Percentiles rank a stretch among this genome's conserved stretches.
Conservation (phyloP, 768 basidiomycete species). For the Kwoniella heveanensis region DNA sequence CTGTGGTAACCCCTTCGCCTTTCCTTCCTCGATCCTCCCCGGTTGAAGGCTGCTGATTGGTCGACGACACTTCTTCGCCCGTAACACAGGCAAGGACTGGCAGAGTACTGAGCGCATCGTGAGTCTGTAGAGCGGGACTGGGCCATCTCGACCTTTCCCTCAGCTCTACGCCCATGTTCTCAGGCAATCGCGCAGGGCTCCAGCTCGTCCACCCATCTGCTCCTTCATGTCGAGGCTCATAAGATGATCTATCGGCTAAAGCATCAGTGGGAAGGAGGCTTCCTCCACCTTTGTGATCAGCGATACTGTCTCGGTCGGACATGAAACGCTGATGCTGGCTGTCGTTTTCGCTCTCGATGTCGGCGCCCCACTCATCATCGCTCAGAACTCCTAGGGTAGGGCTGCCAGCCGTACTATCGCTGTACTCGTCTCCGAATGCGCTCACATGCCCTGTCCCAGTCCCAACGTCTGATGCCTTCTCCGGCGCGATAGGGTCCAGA, state of each 20-base stretch:
- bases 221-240: not conserved
- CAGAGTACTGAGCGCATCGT: too few relatives aligned
- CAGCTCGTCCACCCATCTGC: not conserved
- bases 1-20: too few relatives aligned
- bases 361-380: not conserved
- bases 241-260: not conserved
- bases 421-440: not conserved
- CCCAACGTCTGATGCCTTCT: too few relatives aligned
- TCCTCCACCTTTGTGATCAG: not conserved
- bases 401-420: not conserved
- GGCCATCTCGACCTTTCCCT: not conserved
- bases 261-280: not conserved
- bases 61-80: too few relatives aligned
- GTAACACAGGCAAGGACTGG: too few relatives aligned
- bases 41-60: too few relatives aligned
- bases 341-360: not conserved
- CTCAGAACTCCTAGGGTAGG: not conserved
- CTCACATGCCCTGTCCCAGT: not conserved
- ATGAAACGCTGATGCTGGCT: too few relatives aligned
- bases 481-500: not conserved
- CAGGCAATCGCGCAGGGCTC: not conserved
- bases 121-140: too few relatives aligned
- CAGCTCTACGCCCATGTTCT: not conserved
- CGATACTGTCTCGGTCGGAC: not conserved
- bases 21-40: too few relatives aligned